Percentiles rank a stretch among this genome's conserved stretches.
Evolutionary conservation across 2,329 filamentous ascomycete species (phyloP).

Genomic region (Ophiocordyceps camponoti-rufipedis): DNA sequence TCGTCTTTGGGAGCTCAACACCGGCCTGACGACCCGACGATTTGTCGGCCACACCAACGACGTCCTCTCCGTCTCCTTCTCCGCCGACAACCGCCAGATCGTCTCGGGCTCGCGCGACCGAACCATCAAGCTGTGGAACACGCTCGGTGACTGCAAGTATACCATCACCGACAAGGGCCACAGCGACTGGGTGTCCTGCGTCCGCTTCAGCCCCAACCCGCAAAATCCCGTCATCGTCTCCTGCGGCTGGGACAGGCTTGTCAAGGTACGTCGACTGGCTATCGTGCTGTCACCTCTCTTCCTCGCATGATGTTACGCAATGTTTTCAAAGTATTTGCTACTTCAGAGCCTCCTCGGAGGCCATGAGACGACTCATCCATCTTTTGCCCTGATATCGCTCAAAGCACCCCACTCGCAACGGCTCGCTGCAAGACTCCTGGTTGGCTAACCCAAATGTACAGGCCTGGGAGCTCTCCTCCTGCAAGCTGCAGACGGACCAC

Average conservation of each 20-base stretch:
- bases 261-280: constrained; percentile 65
- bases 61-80: constrained; percentile 98
- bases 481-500: constrained; percentile 99
- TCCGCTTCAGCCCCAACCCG: constrained; percentile 98
- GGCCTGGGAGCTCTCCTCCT: constrained; percentile 99
- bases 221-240: constrained; percentile 99
- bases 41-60: constrained; percentile 99
- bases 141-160: constrained; percentile 99
- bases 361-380: constrained; percentile 79
- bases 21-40: constrained; percentile 89
- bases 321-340: constrained; percentile 92
- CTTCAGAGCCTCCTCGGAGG: constrained; percentile 80
- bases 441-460: constrained; percentile 16
- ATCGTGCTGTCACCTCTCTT: not conserved
- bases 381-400: constrained; percentile 17
- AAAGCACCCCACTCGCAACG: not conserved
- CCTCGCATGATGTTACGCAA: constrained; percentile 75
- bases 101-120: constrained; percentile 96
- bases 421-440: not conserved
- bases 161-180: constrained; percentile 99
- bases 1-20: constrained; percentile 96
- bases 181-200: constrained; percentile 98
- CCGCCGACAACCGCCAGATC: constrained; percentile 99
- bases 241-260: constrained; percentile 98
- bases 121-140: constrained; percentile 99